Conservation (phyloP, 208 protist species). For the Leishmania lainsoni region DNA sequence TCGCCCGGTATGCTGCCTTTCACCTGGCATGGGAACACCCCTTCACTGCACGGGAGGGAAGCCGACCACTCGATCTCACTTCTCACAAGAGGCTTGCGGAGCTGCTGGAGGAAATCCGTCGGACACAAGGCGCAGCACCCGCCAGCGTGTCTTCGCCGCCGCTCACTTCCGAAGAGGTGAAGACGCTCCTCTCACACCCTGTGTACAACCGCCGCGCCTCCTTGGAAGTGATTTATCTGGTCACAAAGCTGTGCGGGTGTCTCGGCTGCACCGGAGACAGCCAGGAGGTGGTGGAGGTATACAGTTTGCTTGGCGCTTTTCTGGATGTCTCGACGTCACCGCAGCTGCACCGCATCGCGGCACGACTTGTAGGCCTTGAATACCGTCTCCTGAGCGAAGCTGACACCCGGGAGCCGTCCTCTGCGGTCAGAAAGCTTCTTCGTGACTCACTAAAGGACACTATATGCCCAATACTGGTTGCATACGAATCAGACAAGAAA, state of each 20-base stretch:
- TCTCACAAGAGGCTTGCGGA: not conserved
- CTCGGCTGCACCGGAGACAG: conserved; percentile 8
- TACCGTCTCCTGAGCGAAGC: conserved; percentile 8
- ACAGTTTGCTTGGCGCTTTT: not conserved
- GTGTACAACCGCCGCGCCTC: conserved; percentile 1
- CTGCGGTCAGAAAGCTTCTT: not conserved
- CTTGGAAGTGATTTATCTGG: conserved; percentile 10
- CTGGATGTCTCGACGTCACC: conserved; percentile 7
- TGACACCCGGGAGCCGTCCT: not conserved
- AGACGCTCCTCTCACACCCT: conserved; percentile 4
- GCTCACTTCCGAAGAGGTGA: not conserved
- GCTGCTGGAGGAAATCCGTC: not conserved
- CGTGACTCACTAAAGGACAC: not conserved
- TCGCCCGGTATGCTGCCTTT: conserved; percentile 10
- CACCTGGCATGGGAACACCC: conserved; percentile 4
- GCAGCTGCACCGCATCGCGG: conserved; percentile 1
- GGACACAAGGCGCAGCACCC: not conserved
- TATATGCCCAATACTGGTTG: not conserved
- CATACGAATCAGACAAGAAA: conserved; percentile 3
- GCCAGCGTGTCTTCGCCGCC: not conserved
- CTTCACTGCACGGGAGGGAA: not conserved
- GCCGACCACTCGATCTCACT: not conserved
- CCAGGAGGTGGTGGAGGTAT: conserved; percentile 8
- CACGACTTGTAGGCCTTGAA: conserved; percentile 9
- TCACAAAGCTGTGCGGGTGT: conserved; percentile 5